Evolutionary conservation across 306 rosid species (phyloP).

Genomic region (Oemleria cerasiformis): DNA sequence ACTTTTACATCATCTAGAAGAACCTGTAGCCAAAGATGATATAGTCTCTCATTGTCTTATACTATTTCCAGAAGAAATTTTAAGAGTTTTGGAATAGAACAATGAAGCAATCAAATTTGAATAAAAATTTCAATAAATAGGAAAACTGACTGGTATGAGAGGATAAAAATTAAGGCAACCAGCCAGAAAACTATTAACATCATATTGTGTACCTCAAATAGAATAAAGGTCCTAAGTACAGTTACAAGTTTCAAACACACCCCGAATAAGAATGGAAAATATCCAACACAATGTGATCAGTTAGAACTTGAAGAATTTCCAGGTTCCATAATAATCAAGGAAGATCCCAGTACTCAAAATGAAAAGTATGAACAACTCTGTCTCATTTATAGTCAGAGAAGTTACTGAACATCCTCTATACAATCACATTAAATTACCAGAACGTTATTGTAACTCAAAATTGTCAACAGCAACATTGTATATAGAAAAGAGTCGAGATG

Average conservation of each 20-base stretch:
- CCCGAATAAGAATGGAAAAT: background rate
- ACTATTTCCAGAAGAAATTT: constrained; percentile 19
- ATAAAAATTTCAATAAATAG: background rate
- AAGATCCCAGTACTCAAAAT: background rate
- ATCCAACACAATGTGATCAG: background rate
- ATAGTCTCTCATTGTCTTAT: constrained; percentile 7
- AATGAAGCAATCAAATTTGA: background rate
- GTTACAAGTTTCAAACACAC: background rate
- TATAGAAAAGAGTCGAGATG: background rate
- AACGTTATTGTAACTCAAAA: background rate
- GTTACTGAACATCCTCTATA: background rate
- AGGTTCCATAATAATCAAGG: background rate
- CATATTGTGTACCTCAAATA: background rate
- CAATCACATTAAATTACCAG: too few species aligned
- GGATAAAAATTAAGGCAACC: background rate
- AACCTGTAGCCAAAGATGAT: constrained; percentile 52
- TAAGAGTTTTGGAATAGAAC: background rate
- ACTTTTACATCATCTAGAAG: constrained; percentile 78
- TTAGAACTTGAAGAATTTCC: background rate
- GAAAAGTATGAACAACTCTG: background rate
- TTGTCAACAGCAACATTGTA: background rate
- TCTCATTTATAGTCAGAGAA: background rate
- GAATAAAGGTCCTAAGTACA: background rate
- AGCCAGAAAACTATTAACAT: constrained; percentile 1
- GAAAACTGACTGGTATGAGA: background rate